These are phyloP conservation scores for Moesziomyces antarcticus DNA, from an alignment of 1,284 basidiomycete species.

Conservation along the genomic window DNA sequence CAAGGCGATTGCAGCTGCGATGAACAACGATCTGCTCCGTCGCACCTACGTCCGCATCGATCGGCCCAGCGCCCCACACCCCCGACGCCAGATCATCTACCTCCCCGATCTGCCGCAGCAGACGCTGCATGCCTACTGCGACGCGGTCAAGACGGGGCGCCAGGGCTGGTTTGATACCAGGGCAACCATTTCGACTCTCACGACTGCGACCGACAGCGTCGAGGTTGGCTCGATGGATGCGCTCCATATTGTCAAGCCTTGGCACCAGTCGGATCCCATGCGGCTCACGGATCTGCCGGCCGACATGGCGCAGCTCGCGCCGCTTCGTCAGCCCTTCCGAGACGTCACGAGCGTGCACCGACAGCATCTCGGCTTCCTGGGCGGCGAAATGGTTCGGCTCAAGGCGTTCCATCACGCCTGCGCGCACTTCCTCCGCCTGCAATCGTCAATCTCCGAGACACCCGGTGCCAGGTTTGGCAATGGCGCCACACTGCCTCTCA, in stretches of 20 bases:
- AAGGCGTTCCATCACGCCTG: conserved; percentile 47
- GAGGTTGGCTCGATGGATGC: conserved; percentile 16
- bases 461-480: background rate
- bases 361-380: conserved; percentile 46
- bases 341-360: conserved; percentile 34
- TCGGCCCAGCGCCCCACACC: conserved; percentile 4
- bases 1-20: conserved; percentile 21
- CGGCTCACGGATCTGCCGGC: conserved; percentile 16
- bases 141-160: conserved; percentile 21
- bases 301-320: conserved; percentile 12
- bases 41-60: conserved; percentile 38
- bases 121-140: conserved; percentile 31
- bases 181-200: conserved; percentile 11
- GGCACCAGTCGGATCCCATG: conserved; percentile 18
- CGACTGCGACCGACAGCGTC: conserved; percentile 16
- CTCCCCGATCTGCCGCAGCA: conserved; percentile 26
- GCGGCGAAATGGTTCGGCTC: conserved; percentile 45
- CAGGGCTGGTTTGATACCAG: conserved; percentile 30
- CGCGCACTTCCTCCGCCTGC: conserved; percentile 11
- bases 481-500: conserved; percentile 17
- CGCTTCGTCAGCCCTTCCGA: conserved; percentile 31
- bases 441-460: background rate
- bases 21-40: conserved; percentile 32
- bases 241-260: conserved; percentile 16
- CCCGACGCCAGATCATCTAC: conserved; percentile 43